Conservation (phyloP, 2,329 filamentous ascomycete genomes). For the Orbilia oligospora region DNA sequence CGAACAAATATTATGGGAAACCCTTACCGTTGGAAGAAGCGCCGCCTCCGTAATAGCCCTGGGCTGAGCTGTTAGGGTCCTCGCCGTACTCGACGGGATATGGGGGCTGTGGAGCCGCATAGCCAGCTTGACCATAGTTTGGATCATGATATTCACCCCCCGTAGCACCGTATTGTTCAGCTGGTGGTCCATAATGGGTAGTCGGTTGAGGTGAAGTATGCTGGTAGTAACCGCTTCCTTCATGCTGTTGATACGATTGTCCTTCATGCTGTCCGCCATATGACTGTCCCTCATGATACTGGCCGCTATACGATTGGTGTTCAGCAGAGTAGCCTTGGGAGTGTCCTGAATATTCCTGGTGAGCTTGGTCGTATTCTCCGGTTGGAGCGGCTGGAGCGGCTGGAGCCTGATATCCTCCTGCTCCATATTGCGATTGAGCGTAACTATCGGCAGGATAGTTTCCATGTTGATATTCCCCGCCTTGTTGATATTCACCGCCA, state of each 20-base stretch:
- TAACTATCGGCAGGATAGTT: conserved; percentile 52
- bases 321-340: conserved; percentile 37
- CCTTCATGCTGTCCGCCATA: conserved; percentile 33
- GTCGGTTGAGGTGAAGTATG: conserved; percentile 45
- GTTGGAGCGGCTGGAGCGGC: background rate
- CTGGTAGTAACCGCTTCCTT: conserved; percentile 42
- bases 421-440: conserved; percentile 43
- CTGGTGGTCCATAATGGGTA: conserved; percentile 46
- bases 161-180: conserved; percentile 17
- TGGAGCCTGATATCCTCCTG: conserved; percentile 21
- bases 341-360: conserved; percentile 46
- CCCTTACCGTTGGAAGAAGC: conserved; percentile 33
- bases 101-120: conserved; percentile 33
- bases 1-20: background rate
- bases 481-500: conserved; percentile 47
- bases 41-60: conserved; percentile 34
- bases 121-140: conserved; percentile 36
- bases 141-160: conserved; percentile 35
- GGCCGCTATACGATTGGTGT: conserved; percentile 19
- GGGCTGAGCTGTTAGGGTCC: conserved; percentile 19
- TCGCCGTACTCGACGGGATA: conserved; percentile 41
- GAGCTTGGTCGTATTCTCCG: conserved; percentile 20
- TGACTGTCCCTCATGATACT: conserved; percentile 37
- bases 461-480: conserved; percentile 46
- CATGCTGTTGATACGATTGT: conserved; percentile 33